These are phyloP conservation scores for Chrysanthemum seticuspe DNA, from an alignment of 129 eudicot species.

Conservation along the genomic window DNA sequence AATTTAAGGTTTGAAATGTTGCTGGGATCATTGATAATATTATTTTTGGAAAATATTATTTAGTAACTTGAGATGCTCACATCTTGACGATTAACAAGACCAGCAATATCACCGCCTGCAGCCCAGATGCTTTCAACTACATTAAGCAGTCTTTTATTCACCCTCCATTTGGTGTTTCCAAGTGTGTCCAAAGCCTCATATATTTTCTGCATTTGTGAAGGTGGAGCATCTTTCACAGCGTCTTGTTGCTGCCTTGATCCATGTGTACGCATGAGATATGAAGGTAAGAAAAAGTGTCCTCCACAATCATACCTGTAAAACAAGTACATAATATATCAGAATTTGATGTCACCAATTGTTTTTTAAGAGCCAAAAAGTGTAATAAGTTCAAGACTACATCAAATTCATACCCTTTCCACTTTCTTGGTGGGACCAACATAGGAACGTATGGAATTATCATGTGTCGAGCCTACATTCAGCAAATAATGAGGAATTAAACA, in stretches of 20 bases:
- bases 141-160: conserved; percentile 64
- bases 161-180: conserved; percentile 93
- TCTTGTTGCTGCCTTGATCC: conserved; percentile 82
- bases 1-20: background rate
- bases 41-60: background rate
- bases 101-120: conserved; percentile 83
- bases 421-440: conserved; percentile 92
- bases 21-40: background rate
- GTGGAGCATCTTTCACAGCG: conserved; percentile 59
- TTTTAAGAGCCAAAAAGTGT: conserved; percentile 1
- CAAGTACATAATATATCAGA: conserved; percentile 2
- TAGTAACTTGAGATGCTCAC: conserved; percentile 46
- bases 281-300: conserved; percentile 80
- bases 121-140: conserved; percentile 92
- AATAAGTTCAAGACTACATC: background rate
- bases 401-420: conserved; percentile 79
- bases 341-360: background rate
- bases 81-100: conserved; percentile 77
- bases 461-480: conserved; percentile 67
- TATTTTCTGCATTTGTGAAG: conserved; percentile 74
- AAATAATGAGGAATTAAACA: conserved; percentile 15
- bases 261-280: conserved; percentile 92
- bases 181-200: conserved; percentile 90
- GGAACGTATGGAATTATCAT: conserved; percentile 90
- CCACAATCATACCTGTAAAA: conserved; percentile 82